Conservation (phyloP, 2,329 filamentous ascomycete species). For the Penicillium verrucosum region DNA sequence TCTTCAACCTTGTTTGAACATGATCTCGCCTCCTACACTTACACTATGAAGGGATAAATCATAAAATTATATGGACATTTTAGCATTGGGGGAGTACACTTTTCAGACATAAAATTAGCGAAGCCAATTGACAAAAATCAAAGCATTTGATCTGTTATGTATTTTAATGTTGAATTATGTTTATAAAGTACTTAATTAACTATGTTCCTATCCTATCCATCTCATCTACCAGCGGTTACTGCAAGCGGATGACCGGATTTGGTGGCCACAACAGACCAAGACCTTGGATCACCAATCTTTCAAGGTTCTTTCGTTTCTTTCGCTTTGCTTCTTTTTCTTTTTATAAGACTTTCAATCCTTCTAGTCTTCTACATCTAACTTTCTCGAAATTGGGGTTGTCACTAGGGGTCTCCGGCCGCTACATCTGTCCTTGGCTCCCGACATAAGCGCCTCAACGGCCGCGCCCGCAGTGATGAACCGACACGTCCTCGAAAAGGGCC, state of each 20-base stretch:
- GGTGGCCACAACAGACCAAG: constrained; percentile 11
- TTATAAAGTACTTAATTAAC: neutral
- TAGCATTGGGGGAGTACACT: neutral
- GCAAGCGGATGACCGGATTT: constrained; percentile 26
- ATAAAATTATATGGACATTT: neutral
- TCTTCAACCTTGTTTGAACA: constrained; percentile 21
- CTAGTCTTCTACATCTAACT: constrained; percentile 4
- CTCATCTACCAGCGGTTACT: neutral
- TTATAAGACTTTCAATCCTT: neutral
- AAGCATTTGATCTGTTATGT: neutral
- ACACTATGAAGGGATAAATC: neutral
- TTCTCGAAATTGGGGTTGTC: constrained; percentile 7
- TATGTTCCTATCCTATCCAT: neutral
- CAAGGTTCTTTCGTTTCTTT: neutral
- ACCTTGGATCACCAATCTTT: neutral
- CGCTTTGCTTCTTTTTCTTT: neutral
- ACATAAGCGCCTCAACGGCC: constrained; percentile 30
- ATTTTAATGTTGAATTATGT: neutral
- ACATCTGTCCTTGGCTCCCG: neutral
- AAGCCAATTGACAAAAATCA: neutral
- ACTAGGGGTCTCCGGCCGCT: constrained; percentile 5
- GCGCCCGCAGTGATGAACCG: constrained; percentile 68
- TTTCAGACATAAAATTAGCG: neutral
- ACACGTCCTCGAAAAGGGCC: constrained; percentile 80
- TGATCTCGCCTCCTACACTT: constrained; percentile 12